Percentiles rank a stretch among this genome's conserved stretches.
phyloP scores from a whole-genome alignment of 192 early-diverging fungal species.

The Coemansia sp. region DNA sequence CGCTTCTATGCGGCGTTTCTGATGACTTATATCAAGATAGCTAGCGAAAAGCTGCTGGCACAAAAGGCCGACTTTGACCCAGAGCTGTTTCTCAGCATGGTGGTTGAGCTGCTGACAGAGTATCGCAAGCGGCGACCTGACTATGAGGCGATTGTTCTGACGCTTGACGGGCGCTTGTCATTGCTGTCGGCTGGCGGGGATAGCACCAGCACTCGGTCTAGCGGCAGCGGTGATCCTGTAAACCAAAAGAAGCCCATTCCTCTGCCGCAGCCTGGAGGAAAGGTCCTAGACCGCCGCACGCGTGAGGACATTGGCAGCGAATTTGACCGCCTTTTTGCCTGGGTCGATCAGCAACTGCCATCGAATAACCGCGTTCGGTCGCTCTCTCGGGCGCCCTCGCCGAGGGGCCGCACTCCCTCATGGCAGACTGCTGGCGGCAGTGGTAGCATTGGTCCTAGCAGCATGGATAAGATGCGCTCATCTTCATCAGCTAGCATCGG shows the following conservation, averaged over 20 bases:
- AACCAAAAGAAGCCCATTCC: slow-evolving; percentile 8
- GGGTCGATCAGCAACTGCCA: slow-evolving; percentile 55
- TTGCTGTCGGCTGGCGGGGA: not conserved
- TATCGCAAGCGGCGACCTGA: slow-evolving; percentile 54
- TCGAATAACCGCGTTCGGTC: slow-evolving; percentile 29
- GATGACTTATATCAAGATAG: slow-evolving; percentile 39
- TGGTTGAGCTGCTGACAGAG: slow-evolving; percentile 52
- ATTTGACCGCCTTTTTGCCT: slow-evolving; percentile 55
- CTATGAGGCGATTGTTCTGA: slow-evolving; percentile 50
- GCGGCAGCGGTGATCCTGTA: not conserved
- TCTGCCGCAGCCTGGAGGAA: slow-evolving; percentile 1
- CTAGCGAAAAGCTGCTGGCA: slow-evolving; percentile 46
- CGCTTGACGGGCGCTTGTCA: slow-evolving; percentile 31
- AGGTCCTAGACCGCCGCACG: slow-evolving; percentile 34
- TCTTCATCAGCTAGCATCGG: slow-evolving; percentile 43
- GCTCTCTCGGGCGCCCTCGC: slow-evolving; percentile 39
- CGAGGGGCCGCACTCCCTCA: slow-evolving; percentile 39
- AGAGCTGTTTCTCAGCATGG: slow-evolving; percentile 48
- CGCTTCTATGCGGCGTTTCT: slow-evolving; percentile 35
- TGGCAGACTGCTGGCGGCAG: slow-evolving; percentile 23
- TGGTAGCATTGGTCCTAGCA: not conserved
- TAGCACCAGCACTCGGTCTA: not conserved
- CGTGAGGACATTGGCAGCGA: slow-evolving; percentile 57
- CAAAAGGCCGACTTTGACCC: slow-evolving; percentile 53
- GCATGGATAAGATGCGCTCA: slow-evolving; percentile 33